Evolutionary conservation across 176 grass and related monocot species (phyloP).

Genomic region (Ensete ventricosum): DNA sequence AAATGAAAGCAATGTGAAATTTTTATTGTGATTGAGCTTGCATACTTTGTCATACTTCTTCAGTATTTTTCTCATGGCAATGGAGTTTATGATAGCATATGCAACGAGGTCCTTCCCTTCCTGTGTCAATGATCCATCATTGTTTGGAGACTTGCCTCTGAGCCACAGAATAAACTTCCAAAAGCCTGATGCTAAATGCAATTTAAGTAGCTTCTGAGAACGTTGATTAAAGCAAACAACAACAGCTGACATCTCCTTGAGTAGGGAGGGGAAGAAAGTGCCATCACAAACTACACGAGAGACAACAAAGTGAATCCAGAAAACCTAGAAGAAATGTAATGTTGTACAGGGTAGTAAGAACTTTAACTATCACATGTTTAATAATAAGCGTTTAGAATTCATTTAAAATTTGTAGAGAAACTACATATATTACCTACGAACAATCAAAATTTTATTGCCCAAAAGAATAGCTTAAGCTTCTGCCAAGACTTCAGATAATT

Average conservation of each 20-base stretch:
- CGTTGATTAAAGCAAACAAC: slow-evolving; percentile 79
- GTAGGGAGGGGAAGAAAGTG: slow-evolving; percentile 74
- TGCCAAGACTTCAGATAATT: too few relatives aligned
- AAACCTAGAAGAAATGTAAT: background rate
- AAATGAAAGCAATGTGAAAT: too few relatives aligned
- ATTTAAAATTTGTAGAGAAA: background rate
- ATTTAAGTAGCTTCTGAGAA: slow-evolving; percentile 62
- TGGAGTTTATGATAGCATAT: slow-evolving; percentile 82
- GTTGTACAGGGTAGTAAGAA: too few relatives aligned
- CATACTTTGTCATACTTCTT: slow-evolving; percentile 93
- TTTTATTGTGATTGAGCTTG: background rate
- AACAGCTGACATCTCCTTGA: slow-evolving; percentile 66
- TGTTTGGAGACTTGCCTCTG: slow-evolving; percentile 27
- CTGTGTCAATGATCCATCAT: slow-evolving; percentile 39
- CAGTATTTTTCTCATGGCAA: slow-evolving; percentile 85
- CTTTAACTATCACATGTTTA: background rate
- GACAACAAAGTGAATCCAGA: slow-evolving; percentile 8
- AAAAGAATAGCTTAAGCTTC: too few relatives aligned
- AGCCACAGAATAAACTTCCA: slow-evolving; percentile 54
- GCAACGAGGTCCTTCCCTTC: slow-evolving; percentile 80
- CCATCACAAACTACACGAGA: slow-evolving; percentile 76
- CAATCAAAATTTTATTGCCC: too few relatives aligned
- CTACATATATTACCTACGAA: too few relatives aligned
- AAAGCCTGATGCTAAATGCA: slow-evolving; percentile 73
- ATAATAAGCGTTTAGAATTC: background rate